Percentiles rank a stretch among this genome's conserved stretches.
Evolutionary conservation across 2,329 filamentous ascomycete species (phyloP).

Genomic region (Stenocarpella maydis): DNA sequence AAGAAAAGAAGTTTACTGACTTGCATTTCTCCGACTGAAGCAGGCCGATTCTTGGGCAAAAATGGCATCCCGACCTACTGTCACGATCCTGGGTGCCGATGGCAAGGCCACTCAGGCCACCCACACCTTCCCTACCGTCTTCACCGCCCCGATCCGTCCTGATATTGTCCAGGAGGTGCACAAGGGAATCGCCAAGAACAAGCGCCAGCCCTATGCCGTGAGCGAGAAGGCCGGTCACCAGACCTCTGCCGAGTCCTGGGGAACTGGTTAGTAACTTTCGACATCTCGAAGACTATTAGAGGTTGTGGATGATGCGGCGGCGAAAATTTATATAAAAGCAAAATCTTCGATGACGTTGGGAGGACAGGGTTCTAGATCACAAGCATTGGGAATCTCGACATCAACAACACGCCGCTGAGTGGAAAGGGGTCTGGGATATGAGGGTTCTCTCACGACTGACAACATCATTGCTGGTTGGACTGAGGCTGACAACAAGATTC

Average conservation of each 20-base stretch:
- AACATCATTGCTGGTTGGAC: constrained; percentile 12
- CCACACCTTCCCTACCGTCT: constrained; percentile 94
- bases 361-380: not conserved
- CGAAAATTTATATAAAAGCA: not conserved
- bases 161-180: constrained; percentile 99
- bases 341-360: not conserved
- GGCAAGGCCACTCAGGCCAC: constrained; percentile 90
- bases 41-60: constrained; percentile 50
- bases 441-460: not conserved
- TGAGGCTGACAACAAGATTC: constrained; percentile 40
- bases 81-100: constrained; percentile 96
- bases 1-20: constrained; percentile 28
- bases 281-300: not conserved
- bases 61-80: constrained; percentile 97
- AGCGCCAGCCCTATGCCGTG: constrained; percentile 98
- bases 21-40: constrained; percentile 18
- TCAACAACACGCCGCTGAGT: not conserved
- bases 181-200: constrained; percentile 99
- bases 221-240: constrained; percentile 99
- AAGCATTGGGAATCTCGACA: not conserved
- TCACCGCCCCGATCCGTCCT: constrained; percentile 95
- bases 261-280: constrained; percentile 81
- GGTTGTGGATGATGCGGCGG: not conserved
- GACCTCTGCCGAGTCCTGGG: constrained; percentile 99
- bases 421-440: not conserved